Conservation (phyloP, 2,329 filamentous ascomycete species). For the Trichoderma simmonsii region DNA sequence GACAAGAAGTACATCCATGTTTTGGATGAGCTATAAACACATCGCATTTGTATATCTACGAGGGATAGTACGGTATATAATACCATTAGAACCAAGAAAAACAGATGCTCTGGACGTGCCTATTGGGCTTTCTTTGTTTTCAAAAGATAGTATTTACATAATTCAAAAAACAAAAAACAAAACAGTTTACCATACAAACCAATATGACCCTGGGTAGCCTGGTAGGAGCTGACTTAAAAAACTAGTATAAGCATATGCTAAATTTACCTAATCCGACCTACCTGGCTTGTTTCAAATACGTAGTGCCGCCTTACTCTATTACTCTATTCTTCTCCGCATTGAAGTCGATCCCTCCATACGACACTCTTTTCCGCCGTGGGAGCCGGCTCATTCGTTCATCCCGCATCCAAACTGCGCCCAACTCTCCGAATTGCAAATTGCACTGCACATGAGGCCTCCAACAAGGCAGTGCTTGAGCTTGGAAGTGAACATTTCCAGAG, state of each 20-base stretch:
- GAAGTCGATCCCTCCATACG: neutral
- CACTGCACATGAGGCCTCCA: conserved; percentile 16
- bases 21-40: conserved; percentile 70
- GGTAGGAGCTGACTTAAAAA: neutral
- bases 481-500: neutral
- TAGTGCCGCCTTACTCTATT: neutral
- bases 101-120: neutral
- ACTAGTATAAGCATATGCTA: neutral
- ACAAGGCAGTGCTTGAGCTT: conserved; percentile 5
- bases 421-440: neutral
- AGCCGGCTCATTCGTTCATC: neutral
- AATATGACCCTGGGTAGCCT: neutral
- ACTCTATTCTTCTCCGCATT: neutral
- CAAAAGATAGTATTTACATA: neutral
- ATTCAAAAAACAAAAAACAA: neutral
- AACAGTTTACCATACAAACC: neutral
- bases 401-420: neutral
- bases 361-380: neutral
- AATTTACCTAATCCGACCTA: neutral
- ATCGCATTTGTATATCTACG: neutral
- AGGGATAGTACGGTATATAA: conserved; percentile 5
- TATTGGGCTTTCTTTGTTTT: neutral
- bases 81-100: conserved; percentile 1
- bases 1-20: conserved; percentile 98
- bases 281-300: neutral